phyloP scores from a whole-genome alignment of 2,329 filamentous ascomycete genomes.

The Verticillium alfalfae region DNA sequence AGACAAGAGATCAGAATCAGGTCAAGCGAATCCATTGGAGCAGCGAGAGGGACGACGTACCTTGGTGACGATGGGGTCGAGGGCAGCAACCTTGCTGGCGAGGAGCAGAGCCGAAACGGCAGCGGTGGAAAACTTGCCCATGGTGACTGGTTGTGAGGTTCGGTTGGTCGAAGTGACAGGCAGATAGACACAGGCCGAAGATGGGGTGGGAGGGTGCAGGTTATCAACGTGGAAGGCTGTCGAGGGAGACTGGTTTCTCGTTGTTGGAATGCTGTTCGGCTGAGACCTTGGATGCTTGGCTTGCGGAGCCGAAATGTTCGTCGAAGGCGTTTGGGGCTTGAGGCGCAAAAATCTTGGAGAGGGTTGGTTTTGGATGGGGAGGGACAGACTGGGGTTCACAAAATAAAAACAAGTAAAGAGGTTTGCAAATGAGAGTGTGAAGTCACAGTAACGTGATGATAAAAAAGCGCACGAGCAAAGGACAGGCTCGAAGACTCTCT shows the following conservation, averaged over 20 bases:
- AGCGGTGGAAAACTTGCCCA: conserved; percentile 8
- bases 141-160: conserved; percentile 1
- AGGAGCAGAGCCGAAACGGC: conserved; percentile 34
- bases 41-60: conserved; percentile 27
- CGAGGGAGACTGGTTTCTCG: neutral
- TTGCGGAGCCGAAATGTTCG: neutral
- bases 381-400: neutral
- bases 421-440: conserved; percentile 13
- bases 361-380: neutral
- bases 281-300: neutral
- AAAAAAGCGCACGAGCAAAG: conserved; percentile 2
- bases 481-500: neutral
- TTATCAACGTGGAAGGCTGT: neutral
- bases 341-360: neutral
- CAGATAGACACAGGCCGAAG: neutral
- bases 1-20: neutral
- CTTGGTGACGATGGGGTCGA: conserved; percentile 65
- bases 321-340: neutral
- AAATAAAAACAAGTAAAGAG: neutral
- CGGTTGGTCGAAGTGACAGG: neutral
- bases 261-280: neutral
- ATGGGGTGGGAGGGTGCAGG: neutral
- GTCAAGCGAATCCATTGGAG: too few relatives aligned
- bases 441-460: conserved; percentile 9
- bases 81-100: conserved; percentile 33